These are phyloP conservation scores for Umbelopsis sp. DNA, from an alignment of 192 early-diverging fungal genomes.

Conservation along the genomic window DNA sequence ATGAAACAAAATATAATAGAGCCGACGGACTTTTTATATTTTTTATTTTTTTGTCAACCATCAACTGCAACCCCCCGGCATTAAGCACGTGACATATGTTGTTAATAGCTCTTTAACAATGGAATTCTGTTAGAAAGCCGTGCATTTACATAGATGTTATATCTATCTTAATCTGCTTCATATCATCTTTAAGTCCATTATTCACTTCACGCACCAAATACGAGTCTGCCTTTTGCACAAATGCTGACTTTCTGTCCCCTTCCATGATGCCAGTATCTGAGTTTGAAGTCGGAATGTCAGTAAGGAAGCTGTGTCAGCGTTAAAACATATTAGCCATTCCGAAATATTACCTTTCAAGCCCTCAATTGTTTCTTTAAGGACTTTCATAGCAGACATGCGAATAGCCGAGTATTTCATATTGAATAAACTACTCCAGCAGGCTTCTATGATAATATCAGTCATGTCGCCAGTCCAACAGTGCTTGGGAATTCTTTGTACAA, in stretches of 20 bases:
- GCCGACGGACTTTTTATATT: not conserved
- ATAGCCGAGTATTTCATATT: slow-evolving; percentile 68
- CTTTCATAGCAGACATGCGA: slow-evolving; percentile 57
- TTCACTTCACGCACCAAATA: slow-evolving; percentile 11
- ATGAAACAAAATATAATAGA: slow-evolving; percentile 1
- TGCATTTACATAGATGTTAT: not conserved
- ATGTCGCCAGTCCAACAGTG: slow-evolving; percentile 28
- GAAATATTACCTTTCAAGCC: slow-evolving; percentile 39
- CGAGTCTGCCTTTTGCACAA: slow-evolving; percentile 1
- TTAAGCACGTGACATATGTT: not conserved
- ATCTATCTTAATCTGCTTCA: slow-evolving; percentile 11
- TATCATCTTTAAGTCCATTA: slow-evolving; percentile 17
- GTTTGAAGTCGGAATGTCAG: slow-evolving; percentile 3
- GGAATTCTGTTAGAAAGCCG: not conserved
- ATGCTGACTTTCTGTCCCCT: slow-evolving; percentile 5
- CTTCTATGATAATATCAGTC: slow-evolving; percentile 37
- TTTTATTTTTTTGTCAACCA: slow-evolving; percentile 1
- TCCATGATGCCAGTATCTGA: slow-evolving; percentile 3
- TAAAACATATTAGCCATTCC: slow-evolving; percentile 13
- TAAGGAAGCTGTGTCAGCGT: slow-evolving; percentile 10
- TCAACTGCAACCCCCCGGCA: not conserved
- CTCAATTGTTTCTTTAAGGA: slow-evolving; percentile 39
- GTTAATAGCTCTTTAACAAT: no score
- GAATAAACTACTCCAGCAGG: slow-evolving; percentile 48
- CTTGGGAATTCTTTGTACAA: slow-evolving; percentile 44